These are phyloP conservation scores for Scedosporium minutisporum DNA, from an alignment of 2,329 filamentous ascomycete species.

Conservation along the genomic window DNA sequence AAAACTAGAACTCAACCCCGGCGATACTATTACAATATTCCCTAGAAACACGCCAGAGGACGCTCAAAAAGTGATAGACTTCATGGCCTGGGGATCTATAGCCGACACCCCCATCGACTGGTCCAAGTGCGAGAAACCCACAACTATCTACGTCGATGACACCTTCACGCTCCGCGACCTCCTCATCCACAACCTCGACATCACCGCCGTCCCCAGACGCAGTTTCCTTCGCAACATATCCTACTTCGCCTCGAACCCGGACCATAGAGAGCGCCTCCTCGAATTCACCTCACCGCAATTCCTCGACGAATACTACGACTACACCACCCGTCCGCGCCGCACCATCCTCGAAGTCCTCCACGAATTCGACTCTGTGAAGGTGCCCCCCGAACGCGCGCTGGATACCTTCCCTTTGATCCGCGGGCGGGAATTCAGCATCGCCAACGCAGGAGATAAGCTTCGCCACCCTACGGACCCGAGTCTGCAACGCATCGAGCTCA, in stretches of 20 bases:
- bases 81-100: slow-evolving; percentile 68
- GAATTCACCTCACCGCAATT: slow-evolving; percentile 75
- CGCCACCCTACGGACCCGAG: slow-evolving; percentile 20
- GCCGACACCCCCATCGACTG: slow-evolving; percentile 58
- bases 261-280: slow-evolving; percentile 69
- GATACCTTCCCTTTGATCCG: slow-evolving; percentile 72
- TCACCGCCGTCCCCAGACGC: slow-evolving; percentile 79
- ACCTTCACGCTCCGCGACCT: slow-evolving; percentile 61
- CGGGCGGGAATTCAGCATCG: slow-evolving; percentile 86
- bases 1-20: slow-evolving; percentile 45
- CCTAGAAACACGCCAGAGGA: slow-evolving; percentile 81
- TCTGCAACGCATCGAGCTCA: slow-evolving; percentile 49
- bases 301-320: slow-evolving; percentile 90
- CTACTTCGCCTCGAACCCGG: slow-evolving; percentile 60
- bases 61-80: slow-evolving; percentile 64
- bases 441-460: slow-evolving; percentile 7
- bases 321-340: slow-evolving; percentile 79
- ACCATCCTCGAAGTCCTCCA: slow-evolving; percentile 88
- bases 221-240: slow-evolving; percentile 74
- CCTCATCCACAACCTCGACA: slow-evolving; percentile 75
- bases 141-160: slow-evolving; percentile 22
- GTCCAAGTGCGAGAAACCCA: slow-evolving; percentile 1
- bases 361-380: slow-evolving; percentile 75
- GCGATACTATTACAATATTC: slow-evolving; percentile 71
- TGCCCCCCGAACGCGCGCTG: slow-evolving; percentile 65